Base-by-base conservation (phyloP, 2,329 filamentous ascomycete genomes). In the Akanthomyces uredinophilus region DNA sequence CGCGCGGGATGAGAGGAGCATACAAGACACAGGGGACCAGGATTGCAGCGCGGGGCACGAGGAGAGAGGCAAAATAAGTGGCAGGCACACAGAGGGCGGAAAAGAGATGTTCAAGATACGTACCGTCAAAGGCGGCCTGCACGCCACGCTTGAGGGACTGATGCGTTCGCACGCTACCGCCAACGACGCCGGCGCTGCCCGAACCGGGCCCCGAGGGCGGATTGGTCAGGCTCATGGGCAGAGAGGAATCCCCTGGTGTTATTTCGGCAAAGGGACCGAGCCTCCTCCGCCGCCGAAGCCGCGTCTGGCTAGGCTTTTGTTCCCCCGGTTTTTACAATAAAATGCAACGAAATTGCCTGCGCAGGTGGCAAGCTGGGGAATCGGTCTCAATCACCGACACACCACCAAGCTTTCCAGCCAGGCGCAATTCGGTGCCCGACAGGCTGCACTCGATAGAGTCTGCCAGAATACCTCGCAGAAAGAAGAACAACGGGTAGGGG, bases 61-160 rank as follows among this genome's bases (percentile, higher is more conserved):
- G 10, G 32, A 35, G 63, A 61, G 54, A 68, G 66, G 22, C 52
- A 46, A 47, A 35, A 41, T 24, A 37, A 24, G 35, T 35, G 14
- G 22, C n/a, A 22, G 14, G 22, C n/a, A 22, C 27, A 27, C 41
- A 39, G 20, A 27, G 24, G 27, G 18, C 22, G 39, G 35, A 44
- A 24, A 37, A 44, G 22, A n/a, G 13, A 59, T 27, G 22, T 47
- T 41, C 11, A 35, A 39, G 16, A 47, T 46, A 72, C 78, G 69
- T 78, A 85, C 84, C 84, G 75, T 87, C 83, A 76, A 87, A 86
- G 43, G 82, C 80, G 64, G 83, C 79, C 72, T 86, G 83, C 61
- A 84, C 82, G 67, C 79, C 84, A 69, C 84, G 78, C 75, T 87
- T 87, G 60, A 85, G 73, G 32, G 75, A 76, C 68, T 81, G 79